A percentile compares a stretch with the other conserved stretches of the same genome.
Conservation (phyloP, 129 eudicot species). For the Flaveria sonorensis region DNA sequence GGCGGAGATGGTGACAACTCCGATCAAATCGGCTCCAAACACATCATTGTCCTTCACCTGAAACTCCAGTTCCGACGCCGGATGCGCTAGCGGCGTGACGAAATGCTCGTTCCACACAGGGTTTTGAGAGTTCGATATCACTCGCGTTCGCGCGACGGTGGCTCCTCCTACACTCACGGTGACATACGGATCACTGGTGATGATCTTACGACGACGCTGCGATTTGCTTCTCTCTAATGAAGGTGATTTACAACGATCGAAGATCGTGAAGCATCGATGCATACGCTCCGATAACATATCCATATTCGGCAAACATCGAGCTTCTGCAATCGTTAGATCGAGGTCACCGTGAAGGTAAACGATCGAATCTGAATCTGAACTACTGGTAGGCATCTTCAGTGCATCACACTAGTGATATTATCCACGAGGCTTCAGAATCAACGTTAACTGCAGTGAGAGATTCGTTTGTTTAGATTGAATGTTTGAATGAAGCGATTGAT, state of each 20-base stretch:
- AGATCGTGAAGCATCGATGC: constrained; percentile 54
- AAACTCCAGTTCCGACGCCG: constrained; percentile 64
- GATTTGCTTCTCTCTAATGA: constrained; percentile 1
- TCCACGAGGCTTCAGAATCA: not conserved
- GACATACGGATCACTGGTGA: constrained; percentile 93
- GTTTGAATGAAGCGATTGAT: not conserved
- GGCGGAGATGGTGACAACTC: constrained; percentile 54
- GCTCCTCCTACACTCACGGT: constrained; percentile 73
- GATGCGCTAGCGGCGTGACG: constrained; percentile 65
- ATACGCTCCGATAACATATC: constrained; percentile 60
- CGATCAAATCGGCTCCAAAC: constrained; percentile 80
- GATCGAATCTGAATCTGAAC: constrained; percentile 32
- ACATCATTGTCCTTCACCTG: constrained; percentile 74
- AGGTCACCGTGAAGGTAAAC: constrained; percentile 79
- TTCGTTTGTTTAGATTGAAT: not conserved
- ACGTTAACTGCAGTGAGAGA: constrained; percentile 10
- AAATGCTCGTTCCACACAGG: constrained; percentile 82
- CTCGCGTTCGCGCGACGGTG: constrained; percentile 76
- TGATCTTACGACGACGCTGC: constrained; percentile 50
- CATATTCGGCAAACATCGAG: constrained; percentile 72
- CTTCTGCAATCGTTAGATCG: constrained; percentile 65
- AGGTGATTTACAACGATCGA: constrained; percentile 33
- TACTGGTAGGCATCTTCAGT: constrained; percentile 7
- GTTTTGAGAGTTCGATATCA: constrained; percentile 60
- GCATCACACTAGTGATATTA: not conserved